Conservation (phyloP, 495 filamentous ascomycete genomes). For the Staphylotrichum longicolle region DNA sequence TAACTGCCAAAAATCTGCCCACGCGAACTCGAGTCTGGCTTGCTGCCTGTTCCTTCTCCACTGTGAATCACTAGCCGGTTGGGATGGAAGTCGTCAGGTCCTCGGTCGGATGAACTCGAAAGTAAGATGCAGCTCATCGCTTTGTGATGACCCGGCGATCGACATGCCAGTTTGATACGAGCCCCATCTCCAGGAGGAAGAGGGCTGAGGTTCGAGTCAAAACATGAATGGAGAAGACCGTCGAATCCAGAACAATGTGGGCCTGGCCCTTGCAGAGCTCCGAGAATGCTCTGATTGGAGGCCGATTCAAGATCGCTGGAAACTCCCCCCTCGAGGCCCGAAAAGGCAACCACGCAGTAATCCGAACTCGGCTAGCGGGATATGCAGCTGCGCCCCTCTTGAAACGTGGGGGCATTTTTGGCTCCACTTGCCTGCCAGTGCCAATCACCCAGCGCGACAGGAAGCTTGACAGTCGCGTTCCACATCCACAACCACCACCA, state of each 20-base stretch:
- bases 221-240: background rate
- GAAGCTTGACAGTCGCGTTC: slow-evolving; percentile 6
- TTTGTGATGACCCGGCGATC: slow-evolving; percentile 7
- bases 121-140: background rate
- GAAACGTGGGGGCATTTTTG: background rate
- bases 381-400: slow-evolving; percentile 9
- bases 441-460: slow-evolving; percentile 3
- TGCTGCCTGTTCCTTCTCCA: slow-evolving; percentile 10
- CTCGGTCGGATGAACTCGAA: background rate
- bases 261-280: too few species aligned
- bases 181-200: background rate
- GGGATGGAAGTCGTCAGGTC: background rate
- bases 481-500: slow-evolving; percentile 3
- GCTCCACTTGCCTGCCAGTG: slow-evolving; percentile 2
- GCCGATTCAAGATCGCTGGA: slow-evolving; percentile 9
- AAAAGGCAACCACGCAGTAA: slow-evolving; percentile 8
- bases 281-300: background rate
- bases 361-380: slow-evolving; percentile 2
- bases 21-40: background rate
- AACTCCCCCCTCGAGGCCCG: background rate
- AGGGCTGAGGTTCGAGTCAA: background rate
- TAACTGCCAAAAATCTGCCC: background rate
- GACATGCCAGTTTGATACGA: background rate
- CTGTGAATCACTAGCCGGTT: background rate
- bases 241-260: background rate